Conservation (phyloP, 192 early-diverging fungal species). For the Coemansia sp. region DNA sequence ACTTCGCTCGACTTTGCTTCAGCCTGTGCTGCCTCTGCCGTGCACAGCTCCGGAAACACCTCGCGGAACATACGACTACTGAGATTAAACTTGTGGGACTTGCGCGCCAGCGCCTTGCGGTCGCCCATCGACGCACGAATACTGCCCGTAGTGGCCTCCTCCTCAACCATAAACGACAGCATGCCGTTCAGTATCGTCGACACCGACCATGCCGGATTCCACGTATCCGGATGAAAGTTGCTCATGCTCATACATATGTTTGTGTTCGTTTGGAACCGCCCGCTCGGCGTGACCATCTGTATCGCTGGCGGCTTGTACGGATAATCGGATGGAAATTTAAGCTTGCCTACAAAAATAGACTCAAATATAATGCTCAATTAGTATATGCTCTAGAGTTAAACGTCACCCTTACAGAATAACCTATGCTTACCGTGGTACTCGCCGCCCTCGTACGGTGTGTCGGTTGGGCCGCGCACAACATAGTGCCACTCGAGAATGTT, state of each 20-base stretch:
- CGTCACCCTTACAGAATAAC: background rate
- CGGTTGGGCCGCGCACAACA: constrained; percentile 93
- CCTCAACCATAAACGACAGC: constrained; percentile 94
- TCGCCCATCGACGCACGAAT: constrained; percentile 78
- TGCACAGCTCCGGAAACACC: constrained; percentile 84
- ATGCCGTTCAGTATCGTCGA: constrained; percentile 94
- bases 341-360: constrained; percentile 43
- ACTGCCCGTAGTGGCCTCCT: constrained; percentile 93
- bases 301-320: constrained; percentile 91
- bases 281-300: constrained; percentile 78
- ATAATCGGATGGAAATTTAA: constrained; percentile 94
- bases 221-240: constrained; percentile 89
- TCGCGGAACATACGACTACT: constrained; percentile 74
- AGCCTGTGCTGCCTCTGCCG: constrained; percentile 29
- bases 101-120: constrained; percentile 72
- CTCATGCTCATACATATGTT: constrained; percentile 95
- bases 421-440: constrained; percentile 85
- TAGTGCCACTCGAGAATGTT: constrained; percentile 99
- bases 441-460: constrained; percentile 88
- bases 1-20: background rate
- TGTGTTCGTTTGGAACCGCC: constrained; percentile 90
- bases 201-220: constrained; percentile 98
- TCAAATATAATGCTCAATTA: no score
- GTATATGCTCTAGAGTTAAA: no score
- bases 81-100: constrained; percentile 80